Base-by-base conservation (phyloP, 768 basidiomycete genomes). In the Mycena filopes region DNA sequence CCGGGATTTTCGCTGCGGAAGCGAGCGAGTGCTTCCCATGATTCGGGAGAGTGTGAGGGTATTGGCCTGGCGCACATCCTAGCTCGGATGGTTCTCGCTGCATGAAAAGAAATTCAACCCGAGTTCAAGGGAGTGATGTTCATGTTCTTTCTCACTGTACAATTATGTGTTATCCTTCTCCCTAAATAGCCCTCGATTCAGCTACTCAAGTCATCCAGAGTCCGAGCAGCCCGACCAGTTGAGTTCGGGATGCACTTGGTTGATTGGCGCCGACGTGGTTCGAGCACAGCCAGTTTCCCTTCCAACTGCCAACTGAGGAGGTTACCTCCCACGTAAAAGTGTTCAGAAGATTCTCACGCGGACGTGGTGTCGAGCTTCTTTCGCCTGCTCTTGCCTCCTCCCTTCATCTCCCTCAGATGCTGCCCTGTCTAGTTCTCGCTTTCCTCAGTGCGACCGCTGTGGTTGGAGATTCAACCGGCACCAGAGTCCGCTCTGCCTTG, bases 21-120 rank as follows among this genome's bases (percentile, higher is more conserved):
- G 42, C 33, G 60, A 18, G 60, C 60, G 28, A n/a, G 10, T 33
- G 33, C 13, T 15, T 13, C 33, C 20, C 53, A 47, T 36, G 60
- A 62, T 21, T 62, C 60, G 4, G 53, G 38, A n/a, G 60, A 55
- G 41, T 62, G 60, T 41, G 60, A 62, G 16, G 60, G 53, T 29
- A 55, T 36, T 11, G 60, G 60, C 1, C 60, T 62, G 8, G 20
- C 60, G n/a, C 60, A 48, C 36, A 54, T 62, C 12, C 45, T 62
- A n/a, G 55, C 60, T n/a, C 31, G 46, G 6, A 55, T 62, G 60
- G 60, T 62, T 20, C 21, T 48, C 47, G 55, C 62, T 40, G 53
- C 21, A 40, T 40, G 40, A 48, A 36, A 15, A 10, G 4, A 36
- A 36, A 36, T 11, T 16, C 47, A n/a, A 15, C 47, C 11, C 26